A percentile compares a stretch with the other conserved stretches of the same genome.
These are phyloP conservation scores for Nephelium lappaceum DNA, from an alignment of 345 rosid genomes.

Conservation along the genomic window DNA sequence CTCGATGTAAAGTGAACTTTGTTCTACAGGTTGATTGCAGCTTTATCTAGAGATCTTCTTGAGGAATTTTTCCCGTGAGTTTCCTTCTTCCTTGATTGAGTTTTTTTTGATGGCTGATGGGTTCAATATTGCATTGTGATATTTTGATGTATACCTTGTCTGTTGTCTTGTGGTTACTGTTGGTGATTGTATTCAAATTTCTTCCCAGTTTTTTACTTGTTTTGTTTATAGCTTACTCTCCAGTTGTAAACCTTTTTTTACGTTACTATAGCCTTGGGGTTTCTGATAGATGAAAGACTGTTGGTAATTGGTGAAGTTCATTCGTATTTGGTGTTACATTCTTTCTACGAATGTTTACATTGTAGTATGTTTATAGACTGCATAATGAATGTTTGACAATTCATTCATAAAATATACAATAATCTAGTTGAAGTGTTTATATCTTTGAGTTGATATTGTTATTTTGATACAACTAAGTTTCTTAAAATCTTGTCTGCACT, in stretches of 20 bases:
- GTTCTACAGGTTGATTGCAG: conserved; percentile 72
- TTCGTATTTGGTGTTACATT: neutral
- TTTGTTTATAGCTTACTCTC: neutral
- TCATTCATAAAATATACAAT: neutral
- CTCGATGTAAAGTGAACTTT: neutral
- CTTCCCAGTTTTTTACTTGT: neutral
- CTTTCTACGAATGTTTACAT: neutral
- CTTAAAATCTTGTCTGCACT: neutral
- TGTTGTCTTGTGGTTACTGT: neutral
- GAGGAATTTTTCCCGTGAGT: conserved; percentile 78
- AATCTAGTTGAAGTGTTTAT: neutral
- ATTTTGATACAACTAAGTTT: neutral
- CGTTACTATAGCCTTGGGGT: neutral
- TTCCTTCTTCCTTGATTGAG: conserved; percentile 22
- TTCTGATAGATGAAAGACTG: neutral
- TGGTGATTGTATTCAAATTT: neutral
- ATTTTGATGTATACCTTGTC: neutral
- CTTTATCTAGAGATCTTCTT: conserved; percentile 83
- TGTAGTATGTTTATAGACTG: neutral
- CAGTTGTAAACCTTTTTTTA: neutral
- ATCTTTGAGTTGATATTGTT: conserved; percentile 9
- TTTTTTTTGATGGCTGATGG: neutral
- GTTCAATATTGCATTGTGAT: neutral
- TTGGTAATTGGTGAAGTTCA: neutral
- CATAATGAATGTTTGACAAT: neutral